Conservation (phyloP, 371 early-diverging fungal genomes). For the Chytridium lagenaria region DNA sequence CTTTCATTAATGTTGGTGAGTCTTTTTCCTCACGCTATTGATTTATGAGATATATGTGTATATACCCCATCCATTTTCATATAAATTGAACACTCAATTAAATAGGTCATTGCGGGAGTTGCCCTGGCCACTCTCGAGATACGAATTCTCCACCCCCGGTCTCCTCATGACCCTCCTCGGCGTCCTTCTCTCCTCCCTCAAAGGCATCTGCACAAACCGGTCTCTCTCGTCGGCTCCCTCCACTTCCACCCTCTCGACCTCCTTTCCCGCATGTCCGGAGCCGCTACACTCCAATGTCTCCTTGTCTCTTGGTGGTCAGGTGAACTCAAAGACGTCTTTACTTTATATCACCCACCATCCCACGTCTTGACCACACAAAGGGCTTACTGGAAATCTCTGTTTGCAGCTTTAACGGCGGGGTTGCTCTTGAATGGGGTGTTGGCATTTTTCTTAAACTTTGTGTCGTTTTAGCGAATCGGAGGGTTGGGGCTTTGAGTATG, state of each 20-base stretch:
- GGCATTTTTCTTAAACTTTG: conserved; percentile 83
- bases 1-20: conserved; percentile 67
- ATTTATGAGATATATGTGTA: neutral
- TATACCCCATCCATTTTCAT: neutral
- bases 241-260: conserved; percentile 83
- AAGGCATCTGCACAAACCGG: conserved; percentile 85
- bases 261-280: conserved; percentile 79
- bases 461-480: conserved; percentile 84
- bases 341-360: neutral
- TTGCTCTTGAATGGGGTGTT: conserved; percentile 76
- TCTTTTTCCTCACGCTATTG: neutral
- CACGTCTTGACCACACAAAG: no score
- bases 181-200: conserved; percentile 77
- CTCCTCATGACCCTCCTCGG: conserved; percentile 83
- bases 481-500: conserved; percentile 85
- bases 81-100: no score
- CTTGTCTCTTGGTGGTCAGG: conserved; percentile 71
- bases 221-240: conserved; percentile 76
- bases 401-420: conserved; percentile 54
- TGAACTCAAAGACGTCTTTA: conserved; percentile 61
- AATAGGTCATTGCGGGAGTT: conserved; percentile 76
- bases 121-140: conserved; percentile 84
- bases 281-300: conserved; percentile 79
- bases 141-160: conserved; percentile 72
- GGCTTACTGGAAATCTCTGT: conserved; percentile 49